A percentile compares a stretch with the other conserved stretches of the same genome.
Conservation (phyloP, 1,284 basidiomycete species). For the Agroathelia rolfsii region DNA sequence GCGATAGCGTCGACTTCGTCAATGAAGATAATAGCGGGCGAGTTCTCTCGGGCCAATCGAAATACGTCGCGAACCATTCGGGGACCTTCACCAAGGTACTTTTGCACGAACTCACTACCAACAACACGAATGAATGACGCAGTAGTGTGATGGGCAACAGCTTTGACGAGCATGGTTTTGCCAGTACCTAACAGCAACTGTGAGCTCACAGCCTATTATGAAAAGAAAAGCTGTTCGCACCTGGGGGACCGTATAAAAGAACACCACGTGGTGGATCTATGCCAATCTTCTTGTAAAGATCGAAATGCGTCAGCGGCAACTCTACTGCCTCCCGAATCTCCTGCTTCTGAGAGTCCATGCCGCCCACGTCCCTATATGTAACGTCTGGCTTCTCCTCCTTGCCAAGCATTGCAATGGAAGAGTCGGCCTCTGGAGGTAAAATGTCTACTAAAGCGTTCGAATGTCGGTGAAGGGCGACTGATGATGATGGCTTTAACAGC, state of each 20-base stretch:
- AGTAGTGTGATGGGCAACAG: constrained; percentile 95
- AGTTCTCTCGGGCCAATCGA: constrained; percentile 92
- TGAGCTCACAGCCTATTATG: too few relatives aligned
- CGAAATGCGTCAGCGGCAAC: constrained; percentile 94
- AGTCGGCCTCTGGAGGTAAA: constrained; percentile 96
- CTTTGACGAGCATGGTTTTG: constrained; percentile 99
- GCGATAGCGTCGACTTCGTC: constrained; percentile 99
- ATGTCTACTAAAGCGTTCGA: constrained; percentile 99
- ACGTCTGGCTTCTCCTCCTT: constrained; percentile 93
- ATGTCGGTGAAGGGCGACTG: constrained; percentile 96
- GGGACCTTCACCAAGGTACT: constrained; percentile 98
- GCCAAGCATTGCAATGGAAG: constrained; percentile 89
- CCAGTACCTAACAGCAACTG: constrained; percentile 82
- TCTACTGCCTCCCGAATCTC: constrained; percentile 99
- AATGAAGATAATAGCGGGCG: constrained; percentile 98
- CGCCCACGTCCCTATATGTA: constrained; percentile 85
- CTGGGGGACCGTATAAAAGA: constrained; percentile 87
- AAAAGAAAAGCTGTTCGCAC: too few relatives aligned
- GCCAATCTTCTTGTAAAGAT: constrained; percentile 98
- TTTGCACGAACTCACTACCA: constrained; percentile 98
- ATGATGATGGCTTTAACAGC: constrained; percentile 92
- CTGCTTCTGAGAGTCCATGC: constrained; percentile 97
- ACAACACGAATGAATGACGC: constrained; percentile 98
- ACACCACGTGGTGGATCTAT: constrained; percentile 97
- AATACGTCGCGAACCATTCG: constrained; percentile 99